Base-by-base conservation (phyloP, 2,329 filamentous ascomycete species). In the Gyromitra esculenta region DNA sequence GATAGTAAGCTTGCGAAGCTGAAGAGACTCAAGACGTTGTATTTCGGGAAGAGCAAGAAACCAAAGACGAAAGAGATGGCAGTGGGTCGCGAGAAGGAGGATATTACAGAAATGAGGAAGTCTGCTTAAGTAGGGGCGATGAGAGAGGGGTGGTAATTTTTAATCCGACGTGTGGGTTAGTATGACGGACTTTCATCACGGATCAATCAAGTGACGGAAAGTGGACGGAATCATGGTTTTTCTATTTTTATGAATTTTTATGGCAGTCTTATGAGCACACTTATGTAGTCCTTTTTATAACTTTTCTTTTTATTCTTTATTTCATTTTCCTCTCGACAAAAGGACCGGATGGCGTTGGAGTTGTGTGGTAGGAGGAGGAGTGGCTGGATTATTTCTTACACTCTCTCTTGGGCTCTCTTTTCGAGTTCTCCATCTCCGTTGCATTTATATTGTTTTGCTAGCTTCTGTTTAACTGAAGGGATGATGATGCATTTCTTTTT, bases 71-170 rank as follows among this genome's bases (percentile, higher is more conserved):
- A 91, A 78, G 96, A 92, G 0, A 92, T 96, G 84, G 89, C 93
- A 64, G 93, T 97, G 81, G 86, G 91, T 77, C 88, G 86, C 83
- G 87, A 85, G 57, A 96, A 98, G 86, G 94, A 93, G 85, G 84
- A 85, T 37, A 78, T 88, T 94, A 84, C 98, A 64, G 89, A 94
- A 80, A 90, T 0, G 89, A 92, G 50, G 96, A 98, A 86, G 98
- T 98, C 83, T 93, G 97, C 83, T 82, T 95, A 62, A 87, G 86
- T 13, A 89, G 90, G 79, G 93, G 25, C 25, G 92, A 96, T 79
- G 92, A 89, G 13, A n/a, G 21, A 35, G 25, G 2, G 48, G 37
- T 41, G 94, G 93, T 0, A 86, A 90, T 76, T 87, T 88, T 59
- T 90, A 89, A n/a, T 82, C 94, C n/a, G 37, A 11, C 15, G 15